Percentiles rank a stretch among this genome's conserved stretches.
Evolutionary conservation across 768 basidiomycete species (phyloP).

Genomic region (Naganishia randhawae): DNA sequence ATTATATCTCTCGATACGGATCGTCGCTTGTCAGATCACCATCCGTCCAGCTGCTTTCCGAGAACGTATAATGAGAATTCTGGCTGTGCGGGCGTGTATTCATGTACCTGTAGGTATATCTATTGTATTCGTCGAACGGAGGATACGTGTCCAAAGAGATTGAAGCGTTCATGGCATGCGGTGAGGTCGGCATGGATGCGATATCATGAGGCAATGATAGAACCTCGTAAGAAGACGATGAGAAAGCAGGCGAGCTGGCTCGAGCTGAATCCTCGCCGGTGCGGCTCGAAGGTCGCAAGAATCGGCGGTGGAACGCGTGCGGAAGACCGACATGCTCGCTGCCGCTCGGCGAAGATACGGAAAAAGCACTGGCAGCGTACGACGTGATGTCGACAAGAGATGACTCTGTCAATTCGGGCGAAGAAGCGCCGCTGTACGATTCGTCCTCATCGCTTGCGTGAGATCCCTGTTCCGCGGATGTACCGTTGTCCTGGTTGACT

Average conservation of each 20-base stretch:
- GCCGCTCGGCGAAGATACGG: neutral
- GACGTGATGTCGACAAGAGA: constrained; percentile 3
- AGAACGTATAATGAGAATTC: neutral
- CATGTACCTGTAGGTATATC: neutral
- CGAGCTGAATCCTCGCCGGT: neutral
- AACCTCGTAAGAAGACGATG: constrained; percentile 2
- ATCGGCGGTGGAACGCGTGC: neutral
- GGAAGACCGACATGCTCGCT: neutral
- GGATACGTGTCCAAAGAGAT: constrained; percentile 9
- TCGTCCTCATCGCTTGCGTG: neutral
- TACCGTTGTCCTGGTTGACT: neutral
- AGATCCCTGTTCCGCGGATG: neutral
- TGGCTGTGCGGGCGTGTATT: neutral
- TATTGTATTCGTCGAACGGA: constrained; percentile 12
- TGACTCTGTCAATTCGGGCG: constrained; percentile 3
- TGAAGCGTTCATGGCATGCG: constrained; percentile 7
- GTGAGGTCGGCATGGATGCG: constrained; percentile 9
- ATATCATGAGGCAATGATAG: neutral
- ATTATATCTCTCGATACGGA: neutral
- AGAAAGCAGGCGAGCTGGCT: constrained; percentile 8
- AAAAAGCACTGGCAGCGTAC: neutral
- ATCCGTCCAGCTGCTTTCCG: constrained; percentile 13
- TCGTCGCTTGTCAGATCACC: neutral
- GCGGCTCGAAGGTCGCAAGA: neutral
- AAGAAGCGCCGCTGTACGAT: neutral